Conservation (phyloP, 1,139 yeast genomes). For the Trichomonascaceae sp. region DNA sequence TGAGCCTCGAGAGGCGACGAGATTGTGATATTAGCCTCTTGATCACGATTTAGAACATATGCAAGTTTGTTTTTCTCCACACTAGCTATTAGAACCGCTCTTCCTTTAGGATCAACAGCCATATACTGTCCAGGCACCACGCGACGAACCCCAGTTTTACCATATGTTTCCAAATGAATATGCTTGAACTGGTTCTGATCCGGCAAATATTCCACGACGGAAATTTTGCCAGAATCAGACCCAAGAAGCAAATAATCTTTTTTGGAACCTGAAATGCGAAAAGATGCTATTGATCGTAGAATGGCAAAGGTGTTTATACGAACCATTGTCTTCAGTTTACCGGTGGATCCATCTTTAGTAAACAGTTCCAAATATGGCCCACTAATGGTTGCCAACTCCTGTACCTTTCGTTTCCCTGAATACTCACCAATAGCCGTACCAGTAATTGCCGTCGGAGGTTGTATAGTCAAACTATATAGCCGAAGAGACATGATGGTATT, state of each 20-base stretch:
- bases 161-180: conserved; percentile 58
- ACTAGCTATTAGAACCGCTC: conserved; percentile 68
- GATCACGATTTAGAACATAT: conserved; percentile 49
- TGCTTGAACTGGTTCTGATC: conserved; percentile 41
- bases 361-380: conserved; percentile 49
- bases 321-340: conserved; percentile 43
- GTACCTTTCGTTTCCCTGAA: conserved; percentile 44
- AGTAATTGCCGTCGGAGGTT: conserved; percentile 48
- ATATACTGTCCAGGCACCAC: conserved; percentile 71
- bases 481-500: conserved; percentile 2
- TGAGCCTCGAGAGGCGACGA: conserved; percentile 74
- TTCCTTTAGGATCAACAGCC: conserved; percentile 64
- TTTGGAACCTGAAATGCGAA: conserved; percentile 48
- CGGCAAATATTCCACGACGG: conserved; percentile 48
- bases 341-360: conserved; percentile 46
- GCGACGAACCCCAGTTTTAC: conserved; percentile 70
- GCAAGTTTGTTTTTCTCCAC: conserved; percentile 67
- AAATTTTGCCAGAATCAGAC: conserved; percentile 74
- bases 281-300: conserved; percentile 47
- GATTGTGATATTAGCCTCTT: conserved; percentile 42
- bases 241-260: conserved; percentile 61
- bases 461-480: conserved; percentile 64
- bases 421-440: conserved; percentile 64
- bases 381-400: conserved; percentile 58
- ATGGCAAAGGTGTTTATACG: conserved; percentile 53